phyloP scores from a whole-genome alignment of 2,329 filamentous ascomycete genomes.

The Zymoseptoria brevis region DNA sequence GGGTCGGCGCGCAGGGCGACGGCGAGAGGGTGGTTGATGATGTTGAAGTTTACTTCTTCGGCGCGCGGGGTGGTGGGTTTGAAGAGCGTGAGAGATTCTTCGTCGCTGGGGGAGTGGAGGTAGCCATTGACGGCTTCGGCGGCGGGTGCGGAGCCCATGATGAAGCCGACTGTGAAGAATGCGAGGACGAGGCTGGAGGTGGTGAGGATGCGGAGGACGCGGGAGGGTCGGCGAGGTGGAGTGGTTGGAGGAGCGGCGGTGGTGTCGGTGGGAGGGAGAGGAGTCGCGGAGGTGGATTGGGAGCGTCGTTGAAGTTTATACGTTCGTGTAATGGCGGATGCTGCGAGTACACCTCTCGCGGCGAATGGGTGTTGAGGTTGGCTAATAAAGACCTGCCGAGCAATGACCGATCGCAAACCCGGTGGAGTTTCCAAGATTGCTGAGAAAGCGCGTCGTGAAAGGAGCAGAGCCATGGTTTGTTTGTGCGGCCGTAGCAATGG shows the following conservation, averaged over 20 bases:
- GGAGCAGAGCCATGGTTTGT: not conserved
- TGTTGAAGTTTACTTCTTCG: conserved; percentile 59
- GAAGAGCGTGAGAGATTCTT: conserved; percentile 64
- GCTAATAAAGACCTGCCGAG: conserved; percentile 11
- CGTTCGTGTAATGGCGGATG: not conserved
- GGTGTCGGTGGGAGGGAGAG: not conserved
- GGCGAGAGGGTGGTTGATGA: conserved; percentile 68
- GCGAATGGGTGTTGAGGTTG: not conserved
- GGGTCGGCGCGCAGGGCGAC: conserved; percentile 58
- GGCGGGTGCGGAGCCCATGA: conserved; percentile 49
- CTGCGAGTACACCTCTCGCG: not conserved
- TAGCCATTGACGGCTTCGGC: conserved; percentile 43
- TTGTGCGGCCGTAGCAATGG: not conserved
- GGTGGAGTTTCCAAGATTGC: conserved; percentile 12
- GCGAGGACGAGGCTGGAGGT: conserved; percentile 42
- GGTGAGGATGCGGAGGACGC: conserved; percentile 19
- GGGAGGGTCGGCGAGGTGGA: conserved; percentile 1
- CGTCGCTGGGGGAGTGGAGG: conserved; percentile 55
- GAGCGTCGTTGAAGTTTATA: conserved; percentile 7
- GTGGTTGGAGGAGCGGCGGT: not conserved
- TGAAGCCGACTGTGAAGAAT: conserved; percentile 47
- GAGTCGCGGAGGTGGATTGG: conserved; percentile 7
- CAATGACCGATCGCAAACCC: conserved; percentile 11
- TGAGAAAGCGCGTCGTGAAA: conserved; percentile 1
- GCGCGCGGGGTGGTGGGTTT: conserved; percentile 45